phyloP scores from a whole-genome alignment of 164 flowering plant genomes.

The Saururus chinensis region DNA sequence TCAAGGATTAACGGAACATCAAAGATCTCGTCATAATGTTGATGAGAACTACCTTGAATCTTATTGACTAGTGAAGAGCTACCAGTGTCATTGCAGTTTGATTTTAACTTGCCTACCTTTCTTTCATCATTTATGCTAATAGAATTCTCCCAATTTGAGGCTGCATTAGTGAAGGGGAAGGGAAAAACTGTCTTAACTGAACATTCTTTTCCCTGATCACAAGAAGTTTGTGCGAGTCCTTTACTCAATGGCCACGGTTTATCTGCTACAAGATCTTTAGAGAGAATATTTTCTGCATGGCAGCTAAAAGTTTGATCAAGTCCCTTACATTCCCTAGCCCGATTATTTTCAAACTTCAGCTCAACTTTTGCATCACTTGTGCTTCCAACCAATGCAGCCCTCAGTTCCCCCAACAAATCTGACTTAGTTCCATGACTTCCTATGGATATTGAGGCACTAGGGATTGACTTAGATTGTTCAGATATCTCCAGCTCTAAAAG shows the following conservation, averaged over 20 bases:
- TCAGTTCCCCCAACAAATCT: constrained; percentile 30
- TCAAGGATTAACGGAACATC: too few relatives aligned
- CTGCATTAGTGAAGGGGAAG: constrained; percentile 33
- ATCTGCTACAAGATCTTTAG: constrained; percentile 29
- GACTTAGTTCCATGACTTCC: constrained; percentile 19
- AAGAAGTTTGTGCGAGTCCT: constrained; percentile 27
- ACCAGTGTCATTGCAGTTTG: constrained; percentile 14
- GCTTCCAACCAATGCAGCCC: constrained; percentile 41
- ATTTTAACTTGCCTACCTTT: constrained; percentile 33
- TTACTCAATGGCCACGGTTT: constrained; percentile 15
- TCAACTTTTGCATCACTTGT: constrained; percentile 33
- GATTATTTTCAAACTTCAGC: constrained; percentile 24
- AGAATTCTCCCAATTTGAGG: constrained; percentile 25
- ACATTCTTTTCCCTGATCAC: constrained; percentile 60
- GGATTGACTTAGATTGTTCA: constrained; percentile 19
- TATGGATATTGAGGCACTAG: constrained; percentile 19
- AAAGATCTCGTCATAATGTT: constrained; percentile 29
- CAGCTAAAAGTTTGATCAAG: constrained; percentile 17
- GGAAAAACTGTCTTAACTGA: constrained; percentile 65
- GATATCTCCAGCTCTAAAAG: constrained; percentile 29
- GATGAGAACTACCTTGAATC: constrained; percentile 37
- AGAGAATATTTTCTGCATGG: constrained; percentile 2
- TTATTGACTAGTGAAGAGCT: constrained; percentile 54
- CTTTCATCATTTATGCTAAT: constrained; percentile 17
- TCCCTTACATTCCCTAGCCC: constrained; percentile 27